Evolutionary conservation across 495 filamentous ascomycete species (phyloP), one percentile per base, ranked within the genome.

Genomic region (Margaritispora aquatica): DNA sequence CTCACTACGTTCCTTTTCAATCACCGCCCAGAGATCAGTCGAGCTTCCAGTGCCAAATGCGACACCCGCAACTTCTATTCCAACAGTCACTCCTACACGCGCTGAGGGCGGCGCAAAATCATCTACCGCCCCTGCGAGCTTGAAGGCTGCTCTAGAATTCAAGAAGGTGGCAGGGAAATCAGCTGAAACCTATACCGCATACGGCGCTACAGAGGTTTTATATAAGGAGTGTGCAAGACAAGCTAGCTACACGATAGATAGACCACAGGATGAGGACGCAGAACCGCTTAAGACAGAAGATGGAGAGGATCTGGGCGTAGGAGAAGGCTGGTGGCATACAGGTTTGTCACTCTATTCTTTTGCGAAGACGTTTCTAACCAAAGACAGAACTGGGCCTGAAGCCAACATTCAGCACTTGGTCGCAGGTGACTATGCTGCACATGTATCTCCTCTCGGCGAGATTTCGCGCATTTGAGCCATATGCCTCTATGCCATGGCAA

Each of bases 401-500:
- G 22, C 88, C 90, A 1, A 98, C 90, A 0, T 98, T 98, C 74
- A 88, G 82, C 59, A 92, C 89, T 50, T 98, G 94, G 95, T 87
- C 95, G 7, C 94, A 97, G 69, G 84, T 97, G 41, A 92, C 92
- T 20, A 91, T 97, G 76, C 80, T 97, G 15, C 92, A 98, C 75
- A 88, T 97, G 84, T 97, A 96, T 76, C 80, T 96, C 52, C 72
- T 97, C 41, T 87, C 87, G n/a, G 87, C 88, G n/a, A 87, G 93
- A 44, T 75, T 97, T 49, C 88, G 94, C 51, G 79, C 79, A 59
- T 80, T 94, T 58, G 87, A 88, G 21, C 70, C 77, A 2, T 73
- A 71, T n/a, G 78, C 85, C 21, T 80, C 77, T 26, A 75, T 75
- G 52, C 75, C 77, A 11, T 91, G 87, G 77, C 84, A 87, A 55